Percentiles rank a stretch among this genome's conserved stretches.
These are phyloP conservation scores for Vitis vinifera DNA, from an alignment of 164 flowering plant genomes.

Conservation along the genomic window ASM3070453v1 NC_081815.1:13209501-13210000, in stretches of 20 bases:
- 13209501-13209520: constrained; percentile 48
- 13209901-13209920: constrained; percentile 99
- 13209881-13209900: constrained; percentile 81
- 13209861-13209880: constrained; percentile 69
- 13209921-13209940: constrained; percentile 70
- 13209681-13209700: no score
- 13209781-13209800: no score
- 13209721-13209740: no score
- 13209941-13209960: constrained; percentile 60
- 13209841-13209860: constrained; percentile 1
- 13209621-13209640: not conserved
- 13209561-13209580: constrained; percentile 80
- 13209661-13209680: not conserved
- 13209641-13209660: not conserved
- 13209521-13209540: constrained; percentile 90
- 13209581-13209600: constrained; percentile 84
- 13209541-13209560: constrained; percentile 92
- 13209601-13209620: constrained; percentile 45
- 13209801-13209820: not conserved
- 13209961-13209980: constrained; percentile 79
- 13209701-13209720: no score
- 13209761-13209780: no score
- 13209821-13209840: constrained; percentile 4
- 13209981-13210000: constrained; percentile 55
- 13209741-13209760: no score